Percentiles rank a stretch among this genome's conserved stretches.
phyloP scores from a whole-genome alignment of 495 filamentous ascomycete species.

The Umbilicaria muhlenbergii region DNA sequence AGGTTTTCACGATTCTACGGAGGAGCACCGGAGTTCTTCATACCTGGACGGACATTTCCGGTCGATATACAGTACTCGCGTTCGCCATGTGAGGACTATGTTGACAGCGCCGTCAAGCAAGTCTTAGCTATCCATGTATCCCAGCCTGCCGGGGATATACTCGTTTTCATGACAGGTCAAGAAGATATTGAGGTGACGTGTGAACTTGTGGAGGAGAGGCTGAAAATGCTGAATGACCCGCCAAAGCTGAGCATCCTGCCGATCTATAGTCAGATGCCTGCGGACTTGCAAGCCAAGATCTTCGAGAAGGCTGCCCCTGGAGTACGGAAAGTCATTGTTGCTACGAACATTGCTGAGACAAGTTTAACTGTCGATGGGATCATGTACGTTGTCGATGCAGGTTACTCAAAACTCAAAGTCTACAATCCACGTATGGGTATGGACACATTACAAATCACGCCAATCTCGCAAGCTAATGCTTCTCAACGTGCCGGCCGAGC shows the following conservation, averaged over 20 bases:
- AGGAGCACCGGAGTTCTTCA: constrained; percentile 94
- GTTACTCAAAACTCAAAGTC: constrained; percentile 94
- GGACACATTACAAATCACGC: constrained; percentile 97
- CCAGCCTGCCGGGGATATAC: constrained; percentile 79
- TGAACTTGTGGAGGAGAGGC: constrained; percentile 73
- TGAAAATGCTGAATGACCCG: constrained; percentile 88
- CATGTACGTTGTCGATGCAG: constrained; percentile 96
- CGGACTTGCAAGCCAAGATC: constrained; percentile 93
- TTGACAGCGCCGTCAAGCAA: constrained; percentile 93
- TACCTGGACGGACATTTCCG: constrained; percentile 92
- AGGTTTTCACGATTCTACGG: constrained; percentile 93
- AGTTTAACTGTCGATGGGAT: constrained; percentile 97
- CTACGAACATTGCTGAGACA: constrained; percentile 97
- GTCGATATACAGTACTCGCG: constrained; percentile 94
- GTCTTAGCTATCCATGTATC: constrained; percentile 95
- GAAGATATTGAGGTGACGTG: constrained; percentile 98
- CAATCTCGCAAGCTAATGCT: constrained; percentile 93
- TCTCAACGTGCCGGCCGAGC: constrained; percentile 88
- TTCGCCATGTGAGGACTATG: constrained; percentile 93
- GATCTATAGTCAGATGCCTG: constrained; percentile 99
- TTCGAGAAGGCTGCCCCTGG: constrained; percentile 84
- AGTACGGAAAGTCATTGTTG: constrained; percentile 93
- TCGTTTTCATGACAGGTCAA: constrained; percentile 99
- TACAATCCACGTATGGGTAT: constrained; percentile 99
- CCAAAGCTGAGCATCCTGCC: constrained; percentile 89